These are phyloP conservation scores for Sporothrix luriei DNA, from an alignment of 2,329 filamentous ascomycete genomes.

Conservation along the genomic window DNA sequence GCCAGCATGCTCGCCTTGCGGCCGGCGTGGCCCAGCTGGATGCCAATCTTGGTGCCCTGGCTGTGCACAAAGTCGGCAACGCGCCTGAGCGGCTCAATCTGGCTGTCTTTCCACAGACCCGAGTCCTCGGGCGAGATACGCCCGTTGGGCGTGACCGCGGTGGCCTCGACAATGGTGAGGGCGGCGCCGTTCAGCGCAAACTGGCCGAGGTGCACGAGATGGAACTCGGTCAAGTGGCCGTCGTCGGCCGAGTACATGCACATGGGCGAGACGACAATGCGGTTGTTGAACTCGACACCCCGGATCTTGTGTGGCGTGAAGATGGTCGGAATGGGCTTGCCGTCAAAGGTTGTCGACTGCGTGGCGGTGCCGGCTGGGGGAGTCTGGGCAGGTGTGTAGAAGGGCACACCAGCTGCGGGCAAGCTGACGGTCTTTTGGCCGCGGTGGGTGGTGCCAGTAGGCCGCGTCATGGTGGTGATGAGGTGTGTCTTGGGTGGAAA, in stretches of 20 bases:
- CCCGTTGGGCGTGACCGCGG: constrained; percentile 72
- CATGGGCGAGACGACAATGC: constrained; percentile 63
- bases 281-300: constrained; percentile 57
- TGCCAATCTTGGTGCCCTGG: constrained; percentile 73
- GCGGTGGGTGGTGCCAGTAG: constrained; percentile 24
- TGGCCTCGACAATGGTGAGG: constrained; percentile 76
- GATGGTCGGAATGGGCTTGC: constrained; percentile 50
- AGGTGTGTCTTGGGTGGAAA: not conserved
- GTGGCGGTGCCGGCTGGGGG: constrained; percentile 55
- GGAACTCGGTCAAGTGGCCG: constrained; percentile 77
- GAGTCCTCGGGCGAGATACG: constrained; percentile 79
- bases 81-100: constrained; percentile 70
- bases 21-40: constrained; percentile 83
- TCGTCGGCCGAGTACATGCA: constrained; percentile 61
- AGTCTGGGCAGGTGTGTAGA: constrained; percentile 58
- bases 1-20: constrained; percentile 64
- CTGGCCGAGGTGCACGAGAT: constrained; percentile 79
- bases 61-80: constrained; percentile 78
- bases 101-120: constrained; percentile 82
- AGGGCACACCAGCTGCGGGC: constrained; percentile 52
- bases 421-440: constrained; percentile 40
- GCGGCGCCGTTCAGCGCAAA: constrained; percentile 75
- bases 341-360: not conserved
- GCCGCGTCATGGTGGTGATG: constrained; percentile 14
- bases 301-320: constrained; percentile 61